Percentiles rank a stretch among this genome's conserved stretches.
Conservation (phyloP, 2,329 filamentous ascomycete species). For the Trichoderma sp. region DNA sequence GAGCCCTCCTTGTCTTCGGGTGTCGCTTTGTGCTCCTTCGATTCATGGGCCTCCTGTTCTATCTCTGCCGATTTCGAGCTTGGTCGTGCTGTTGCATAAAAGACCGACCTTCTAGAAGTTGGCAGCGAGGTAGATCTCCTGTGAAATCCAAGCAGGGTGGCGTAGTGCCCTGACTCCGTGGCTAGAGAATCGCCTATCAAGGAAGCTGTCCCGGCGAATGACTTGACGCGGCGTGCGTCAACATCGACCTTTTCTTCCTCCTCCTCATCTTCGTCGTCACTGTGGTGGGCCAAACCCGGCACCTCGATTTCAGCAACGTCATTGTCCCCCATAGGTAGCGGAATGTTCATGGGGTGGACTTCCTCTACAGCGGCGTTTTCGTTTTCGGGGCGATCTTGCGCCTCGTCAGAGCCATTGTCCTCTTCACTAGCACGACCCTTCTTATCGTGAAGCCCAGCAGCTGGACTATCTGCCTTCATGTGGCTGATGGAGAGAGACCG, state of each 20-base stretch:
- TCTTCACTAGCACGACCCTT: constrained; percentile 19
- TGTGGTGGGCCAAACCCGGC: constrained; percentile 62
- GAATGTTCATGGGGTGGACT: constrained; percentile 47
- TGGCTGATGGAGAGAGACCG: constrained; percentile 49
- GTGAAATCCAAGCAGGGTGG: constrained; percentile 36
- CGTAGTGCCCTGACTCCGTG: constrained; percentile 23
- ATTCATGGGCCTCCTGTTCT: not conserved
- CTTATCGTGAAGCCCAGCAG: constrained; percentile 38
- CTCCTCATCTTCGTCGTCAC: constrained; percentile 57
- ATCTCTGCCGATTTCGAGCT: not conserved
- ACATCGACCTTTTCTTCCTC: constrained; percentile 35
- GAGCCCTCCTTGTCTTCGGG: not conserved
- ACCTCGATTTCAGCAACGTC: constrained; percentile 81
- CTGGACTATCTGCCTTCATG: constrained; percentile 35
- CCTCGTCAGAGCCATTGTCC: constrained; percentile 15
- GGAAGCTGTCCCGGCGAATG: constrained; percentile 30
- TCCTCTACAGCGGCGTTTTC: constrained; percentile 29
- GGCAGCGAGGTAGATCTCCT: constrained; percentile 53
- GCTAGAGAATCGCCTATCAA: constrained; percentile 14
- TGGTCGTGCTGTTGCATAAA: constrained; percentile 19
- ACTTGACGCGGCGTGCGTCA: constrained; percentile 46
- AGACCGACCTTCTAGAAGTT: constrained; percentile 31
- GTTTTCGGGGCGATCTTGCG: constrained; percentile 23
- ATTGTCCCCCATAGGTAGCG: constrained; percentile 64
- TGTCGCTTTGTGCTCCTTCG: not conserved